Percentiles rank a stretch among this genome's conserved stretches.
phyloP scores from a whole-genome alignment of 2,329 filamentous ascomycete species.

The Neurospora crassa region DNA sequence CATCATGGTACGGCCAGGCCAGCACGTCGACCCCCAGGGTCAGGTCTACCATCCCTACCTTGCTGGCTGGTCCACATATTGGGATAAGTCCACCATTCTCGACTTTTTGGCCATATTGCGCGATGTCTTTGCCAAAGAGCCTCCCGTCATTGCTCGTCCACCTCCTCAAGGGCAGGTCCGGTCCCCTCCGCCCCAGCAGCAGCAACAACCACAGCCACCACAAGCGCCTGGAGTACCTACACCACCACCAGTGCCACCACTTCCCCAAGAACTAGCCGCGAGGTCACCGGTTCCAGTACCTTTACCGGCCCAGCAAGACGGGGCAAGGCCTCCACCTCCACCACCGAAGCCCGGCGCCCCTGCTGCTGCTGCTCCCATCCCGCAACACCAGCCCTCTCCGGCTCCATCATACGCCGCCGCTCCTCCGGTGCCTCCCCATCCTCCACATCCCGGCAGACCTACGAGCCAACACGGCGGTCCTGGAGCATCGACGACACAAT shows the following conservation, averaged over 20 bases:
- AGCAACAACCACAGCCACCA: slow-evolving; percentile 22
- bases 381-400: slow-evolving; percentile 21
- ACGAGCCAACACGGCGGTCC: slow-evolving; percentile 16
- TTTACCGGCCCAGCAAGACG: slow-evolving; percentile 22
- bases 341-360: slow-evolving; percentile 41
- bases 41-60: slow-evolving; percentile 94
- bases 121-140: slow-evolving; percentile 89
- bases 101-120: slow-evolving; percentile 76
- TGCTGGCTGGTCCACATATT: slow-evolving; percentile 78
- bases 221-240: slow-evolving; percentile 19
- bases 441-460: slow-evolving; percentile 21
- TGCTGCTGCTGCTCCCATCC: slow-evolving; percentile 19
- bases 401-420: slow-evolving; percentile 24
- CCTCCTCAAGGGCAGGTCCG: slow-evolving; percentile 36
- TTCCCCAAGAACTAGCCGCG: slow-evolving; percentile 53
- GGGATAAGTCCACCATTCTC: slow-evolving; percentile 80
- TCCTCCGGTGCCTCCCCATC: slow-evolving; percentile 25
- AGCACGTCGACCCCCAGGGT: slow-evolving; percentile 90
- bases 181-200: slow-evolving; percentile 27
- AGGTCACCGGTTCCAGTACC: slow-evolving; percentile 27
- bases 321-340: slow-evolving; percentile 35
- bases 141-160: slow-evolving; percentile 67
- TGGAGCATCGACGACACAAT: slow-evolving; percentile 6
- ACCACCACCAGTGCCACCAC: slow-evolving; percentile 62
- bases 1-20: slow-evolving; percentile 84